Percentiles rank a stretch among this genome's conserved stretches.
Conservation (phyloP, 768 basidiomycete species). For the Hericium alpestre region DNA sequence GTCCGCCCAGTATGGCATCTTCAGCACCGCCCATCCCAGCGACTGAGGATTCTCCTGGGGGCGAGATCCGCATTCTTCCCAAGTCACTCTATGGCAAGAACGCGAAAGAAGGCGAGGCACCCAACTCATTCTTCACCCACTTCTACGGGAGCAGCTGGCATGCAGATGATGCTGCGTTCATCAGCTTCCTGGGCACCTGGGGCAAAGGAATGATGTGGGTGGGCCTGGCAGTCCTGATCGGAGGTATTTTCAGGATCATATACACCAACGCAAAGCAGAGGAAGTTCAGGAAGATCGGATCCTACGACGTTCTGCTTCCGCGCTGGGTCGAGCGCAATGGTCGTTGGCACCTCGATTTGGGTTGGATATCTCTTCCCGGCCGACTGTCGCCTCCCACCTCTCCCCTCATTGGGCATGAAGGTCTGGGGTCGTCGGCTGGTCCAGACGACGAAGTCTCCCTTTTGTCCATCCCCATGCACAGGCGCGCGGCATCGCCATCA, state of each 20-base stretch:
- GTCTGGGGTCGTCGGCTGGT: background rate
- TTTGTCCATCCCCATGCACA: slow-evolving; percentile 54
- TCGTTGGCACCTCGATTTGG: slow-evolving; percentile 65
- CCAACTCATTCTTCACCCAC: slow-evolving; percentile 91
- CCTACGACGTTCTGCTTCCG: slow-evolving; percentile 72
- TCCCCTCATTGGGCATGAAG: background rate
- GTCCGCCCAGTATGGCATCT: slow-evolving; percentile 87
- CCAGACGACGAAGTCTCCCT: slow-evolving; percentile 34
- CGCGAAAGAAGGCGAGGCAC: slow-evolving; percentile 69
- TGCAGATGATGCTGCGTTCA: slow-evolving; percentile 95
- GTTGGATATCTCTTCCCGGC: slow-evolving; percentile 39
- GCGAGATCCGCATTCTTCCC: slow-evolving; percentile 83
- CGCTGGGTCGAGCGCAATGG: slow-evolving; percentile 62
- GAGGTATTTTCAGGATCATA: slow-evolving; percentile 50
- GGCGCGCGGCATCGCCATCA: slow-evolving; percentile 44
- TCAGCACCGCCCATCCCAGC: slow-evolving; percentile 57
- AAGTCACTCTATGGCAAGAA: slow-evolving; percentile 98
- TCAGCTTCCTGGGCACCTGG: slow-evolving; percentile 82
- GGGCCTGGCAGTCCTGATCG: slow-evolving; percentile 59
- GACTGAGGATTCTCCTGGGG: slow-evolving; percentile 38
- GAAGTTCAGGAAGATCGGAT: slow-evolving; percentile 49
- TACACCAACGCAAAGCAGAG: slow-evolving; percentile 48
- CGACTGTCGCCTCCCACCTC: slow-evolving; percentile 3
- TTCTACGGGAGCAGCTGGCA: slow-evolving; percentile 99
- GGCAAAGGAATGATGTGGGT: slow-evolving; percentile 85